Percentiles rank a stretch among this genome's conserved stretches.
phyloP scores from a whole-genome alignment of 805 yeast species.

The Nakazawaea pomicola region DNA sequence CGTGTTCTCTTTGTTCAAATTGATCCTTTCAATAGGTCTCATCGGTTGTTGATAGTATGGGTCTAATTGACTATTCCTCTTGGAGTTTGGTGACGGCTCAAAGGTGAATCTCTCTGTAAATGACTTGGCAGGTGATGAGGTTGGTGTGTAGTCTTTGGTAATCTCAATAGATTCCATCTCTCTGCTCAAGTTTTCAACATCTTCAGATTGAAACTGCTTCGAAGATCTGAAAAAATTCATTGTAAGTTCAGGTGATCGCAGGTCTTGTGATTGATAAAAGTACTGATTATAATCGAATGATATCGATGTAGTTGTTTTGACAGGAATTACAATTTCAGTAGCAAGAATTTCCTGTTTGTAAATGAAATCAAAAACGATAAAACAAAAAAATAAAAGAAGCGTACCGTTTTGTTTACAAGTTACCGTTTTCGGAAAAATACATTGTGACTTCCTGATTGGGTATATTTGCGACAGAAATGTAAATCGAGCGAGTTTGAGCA shows the following conservation, averaged over 20 bases:
- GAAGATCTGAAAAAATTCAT: constrained; percentile 12
- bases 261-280: too few species aligned
- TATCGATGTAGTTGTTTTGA: too few species aligned
- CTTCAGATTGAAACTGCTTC: constrained; percentile 3
- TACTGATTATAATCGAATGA: too few species aligned
- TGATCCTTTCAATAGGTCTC: constrained; percentile 26
- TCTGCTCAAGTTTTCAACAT: constrained; percentile 13
- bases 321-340: too few species aligned
- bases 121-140: constrained; percentile 11
- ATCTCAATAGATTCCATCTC: constrained; percentile 13
- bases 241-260: not conserved
- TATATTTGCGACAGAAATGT: too few species aligned
- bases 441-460: too few species aligned
- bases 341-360: too few species aligned
- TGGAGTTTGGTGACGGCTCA: constrained; percentile 19
- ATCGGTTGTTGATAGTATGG: constrained; percentile 15
- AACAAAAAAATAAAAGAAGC: too few species aligned
- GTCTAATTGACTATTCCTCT: constrained; percentile 12
- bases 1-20: constrained; percentile 37
- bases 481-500: too few species aligned
- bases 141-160: constrained; percentile 5
- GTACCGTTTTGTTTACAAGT: constrained; percentile 6
- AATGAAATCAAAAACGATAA: too few species aligned
- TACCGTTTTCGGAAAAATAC: constrained; percentile 3
- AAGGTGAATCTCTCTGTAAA: constrained; percentile 13